A percentile compares a stretch with the other conserved stretches of the same genome.
Evolutionary conservation across 2,329 filamentous ascomycete species (phyloP).

Genomic region (Ophiostoma quercus): DNA sequence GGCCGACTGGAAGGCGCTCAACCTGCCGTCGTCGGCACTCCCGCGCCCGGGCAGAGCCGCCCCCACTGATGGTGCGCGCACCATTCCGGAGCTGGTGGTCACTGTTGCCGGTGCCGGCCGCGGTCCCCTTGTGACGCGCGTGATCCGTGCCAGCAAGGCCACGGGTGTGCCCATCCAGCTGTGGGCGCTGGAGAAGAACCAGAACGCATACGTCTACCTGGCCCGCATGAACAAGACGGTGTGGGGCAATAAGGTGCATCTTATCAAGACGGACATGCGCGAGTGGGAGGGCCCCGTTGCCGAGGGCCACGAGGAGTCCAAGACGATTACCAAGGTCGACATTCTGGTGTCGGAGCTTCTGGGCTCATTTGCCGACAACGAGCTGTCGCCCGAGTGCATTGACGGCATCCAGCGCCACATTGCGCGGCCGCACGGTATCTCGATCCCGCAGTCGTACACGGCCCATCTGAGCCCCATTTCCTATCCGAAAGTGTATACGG

Average conservation of each 20-base stretch:
- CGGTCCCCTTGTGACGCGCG: slow-evolving; percentile 84
- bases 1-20: slow-evolving; percentile 66
- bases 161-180: slow-evolving; percentile 75
- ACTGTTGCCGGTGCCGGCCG: slow-evolving; percentile 91
- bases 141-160: slow-evolving; percentile 69
- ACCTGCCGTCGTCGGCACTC: slow-evolving; percentile 67
- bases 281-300: slow-evolving; percentile 79
- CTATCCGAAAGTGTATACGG: slow-evolving; percentile 76
- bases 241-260: slow-evolving; percentile 76
- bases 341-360: slow-evolving; percentile 92
- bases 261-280: slow-evolving; percentile 96
- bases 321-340: slow-evolving; percentile 65
- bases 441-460: slow-evolving; percentile 88
- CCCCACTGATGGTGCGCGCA: slow-evolving; percentile 20
- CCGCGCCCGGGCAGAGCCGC: slow-evolving; percentile 48
- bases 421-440: slow-evolving; percentile 73
- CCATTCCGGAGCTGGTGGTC: slow-evolving; percentile 56
- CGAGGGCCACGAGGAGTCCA: slow-evolving; percentile 39
- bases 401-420: slow-evolving; percentile 92
- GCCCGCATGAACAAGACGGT: slow-evolving; percentile 74
- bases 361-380: slow-evolving; percentile 94
- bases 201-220: slow-evolving; percentile 90
- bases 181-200: slow-evolving; percentile 97
- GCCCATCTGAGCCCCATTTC: slow-evolving; percentile 90
- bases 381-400: slow-evolving; percentile 87